Evolutionary conservation across 2,329 filamentous ascomycete species (phyloP).

Genomic region (Penicillium sp.): DNA sequence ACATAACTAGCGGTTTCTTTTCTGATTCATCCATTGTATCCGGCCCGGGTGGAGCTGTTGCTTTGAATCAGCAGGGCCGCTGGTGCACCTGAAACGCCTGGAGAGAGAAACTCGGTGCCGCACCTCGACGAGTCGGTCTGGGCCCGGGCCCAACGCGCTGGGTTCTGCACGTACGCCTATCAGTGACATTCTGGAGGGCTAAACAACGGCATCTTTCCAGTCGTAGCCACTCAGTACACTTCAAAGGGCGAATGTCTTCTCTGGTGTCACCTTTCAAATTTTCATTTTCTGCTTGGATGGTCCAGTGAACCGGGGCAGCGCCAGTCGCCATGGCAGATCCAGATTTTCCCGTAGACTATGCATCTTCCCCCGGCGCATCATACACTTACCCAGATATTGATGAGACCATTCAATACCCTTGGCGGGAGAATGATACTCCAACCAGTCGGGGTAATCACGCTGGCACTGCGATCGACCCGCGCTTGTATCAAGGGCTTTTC

Average conservation of each 20-base stretch:
- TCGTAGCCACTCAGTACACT: background rate
- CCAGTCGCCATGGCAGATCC: conserved; percentile 17
- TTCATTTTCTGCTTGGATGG: background rate
- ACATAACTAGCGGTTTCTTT: background rate
- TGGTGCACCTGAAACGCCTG: conserved; percentile 21
- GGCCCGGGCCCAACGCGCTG: conserved; percentile 17
- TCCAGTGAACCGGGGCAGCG: background rate
- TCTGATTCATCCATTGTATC: conserved; percentile 9
- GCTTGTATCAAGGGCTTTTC: conserved; percentile 32
- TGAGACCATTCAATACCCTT: conserved; percentile 36
- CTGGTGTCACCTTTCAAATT: background rate
- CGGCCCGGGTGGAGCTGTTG: conserved; percentile 21
- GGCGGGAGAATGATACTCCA: conserved; percentile 28
- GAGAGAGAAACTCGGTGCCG: conserved; percentile 14
- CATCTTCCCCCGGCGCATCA: conserved; percentile 23
- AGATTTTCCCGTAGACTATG: conserved; percentile 14
- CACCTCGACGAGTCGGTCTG: conserved; percentile 19
- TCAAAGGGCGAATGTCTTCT: background rate
- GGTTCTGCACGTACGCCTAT: conserved; percentile 11
- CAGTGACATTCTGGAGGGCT: conserved; percentile 1
- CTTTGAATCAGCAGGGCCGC: conserved; percentile 25
- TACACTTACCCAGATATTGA: conserved; percentile 37
- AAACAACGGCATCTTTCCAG: background rate
- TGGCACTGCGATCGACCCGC: conserved; percentile 35
- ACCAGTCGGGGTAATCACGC: conserved; percentile 13